These are phyloP conservation scores for Tylopilus plumbeoviolaceoides DNA, from an alignment of 768 basidiomycete species.

Conservation along the genomic window DNA sequence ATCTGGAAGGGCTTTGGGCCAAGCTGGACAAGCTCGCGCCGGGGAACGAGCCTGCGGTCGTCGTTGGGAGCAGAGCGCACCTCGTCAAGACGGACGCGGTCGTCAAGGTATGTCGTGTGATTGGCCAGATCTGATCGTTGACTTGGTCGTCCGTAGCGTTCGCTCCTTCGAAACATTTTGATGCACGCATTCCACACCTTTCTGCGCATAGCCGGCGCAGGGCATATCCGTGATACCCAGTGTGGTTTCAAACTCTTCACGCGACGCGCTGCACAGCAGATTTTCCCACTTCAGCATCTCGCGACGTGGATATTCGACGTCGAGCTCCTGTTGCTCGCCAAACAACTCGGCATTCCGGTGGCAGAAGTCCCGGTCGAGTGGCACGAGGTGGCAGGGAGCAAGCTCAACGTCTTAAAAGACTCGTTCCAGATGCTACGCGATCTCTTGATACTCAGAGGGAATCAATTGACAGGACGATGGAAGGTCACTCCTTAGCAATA, in stretches of 20 bases:
- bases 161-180: conserved; percentile 80
- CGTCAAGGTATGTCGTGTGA: conserved; percentile 60
- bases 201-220: conserved; percentile 83
- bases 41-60: conserved; percentile 50
- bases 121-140: not conserved
- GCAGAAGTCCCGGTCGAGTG: conserved; percentile 86
- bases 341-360: conserved; percentile 73
- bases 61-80: conserved; percentile 90
- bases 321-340: conserved; percentile 83
- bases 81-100: conserved; percentile 90
- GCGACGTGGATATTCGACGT: conserved; percentile 97
- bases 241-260: conserved; percentile 98
- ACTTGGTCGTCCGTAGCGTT: conserved; percentile 52
- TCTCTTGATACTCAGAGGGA: conserved; percentile 76
- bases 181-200: conserved; percentile 94
- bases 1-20: conserved; percentile 74
- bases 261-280: conserved; percentile 69
- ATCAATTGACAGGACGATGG: conserved; percentile 81
- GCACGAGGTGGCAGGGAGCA: conserved; percentile 93
- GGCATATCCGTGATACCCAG: conserved; percentile 90
- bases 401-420: conserved; percentile 81
- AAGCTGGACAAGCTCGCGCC: conserved; percentile 63
- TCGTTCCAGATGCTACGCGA: conserved; percentile 89
- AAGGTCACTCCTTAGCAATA: conserved; percentile 29
- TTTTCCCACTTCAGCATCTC: conserved; percentile 86